phyloP scores from a whole-genome alignment of 169 alveolate genomes.

The Plasmodium reichenowi region DNA sequence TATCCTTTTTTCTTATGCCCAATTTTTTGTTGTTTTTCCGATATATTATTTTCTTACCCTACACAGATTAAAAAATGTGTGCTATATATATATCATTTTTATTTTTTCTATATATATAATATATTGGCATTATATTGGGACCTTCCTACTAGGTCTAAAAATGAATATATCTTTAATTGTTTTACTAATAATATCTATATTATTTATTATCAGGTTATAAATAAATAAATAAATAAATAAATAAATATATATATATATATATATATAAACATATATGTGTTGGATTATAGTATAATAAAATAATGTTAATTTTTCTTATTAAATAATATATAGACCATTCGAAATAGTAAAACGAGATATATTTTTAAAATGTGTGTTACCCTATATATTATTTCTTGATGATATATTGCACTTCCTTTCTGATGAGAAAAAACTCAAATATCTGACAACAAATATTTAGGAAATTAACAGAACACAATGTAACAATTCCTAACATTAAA shows the following conservation, averaged over 20 bases:
- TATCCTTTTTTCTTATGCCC: conserved; percentile 45
- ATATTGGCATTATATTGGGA: conserved; percentile 19
- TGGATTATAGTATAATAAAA: no score
- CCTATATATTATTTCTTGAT: conserved; percentile 66
- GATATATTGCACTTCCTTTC: conserved; percentile 28
- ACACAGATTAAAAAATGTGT: conserved; percentile 59
- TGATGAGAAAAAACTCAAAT: conserved; percentile 48
- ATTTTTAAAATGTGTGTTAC: conserved; percentile 52
- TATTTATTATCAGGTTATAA: conserved; percentile 54
- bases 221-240: no score
- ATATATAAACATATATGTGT: no score
- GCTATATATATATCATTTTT: conserved; percentile 55
- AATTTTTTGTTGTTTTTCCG: conserved; percentile 26
- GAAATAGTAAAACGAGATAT: conserved; percentile 64
- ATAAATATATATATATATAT: no score
- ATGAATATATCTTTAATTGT: conserved; percentile 36
- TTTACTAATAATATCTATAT: conserved; percentile 14
- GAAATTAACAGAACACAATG: no score
- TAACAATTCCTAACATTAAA: no score
- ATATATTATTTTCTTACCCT: conserved; percentile 40
- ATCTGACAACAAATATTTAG: neutral
- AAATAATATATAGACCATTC: conserved; percentile 42
- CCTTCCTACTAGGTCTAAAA: conserved; percentile 18
- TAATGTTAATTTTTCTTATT: neutral
- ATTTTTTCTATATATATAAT: conserved; percentile 22